Conservation (phyloP, 768 basidiomycete species). For the Agaricus blazei region DNA sequence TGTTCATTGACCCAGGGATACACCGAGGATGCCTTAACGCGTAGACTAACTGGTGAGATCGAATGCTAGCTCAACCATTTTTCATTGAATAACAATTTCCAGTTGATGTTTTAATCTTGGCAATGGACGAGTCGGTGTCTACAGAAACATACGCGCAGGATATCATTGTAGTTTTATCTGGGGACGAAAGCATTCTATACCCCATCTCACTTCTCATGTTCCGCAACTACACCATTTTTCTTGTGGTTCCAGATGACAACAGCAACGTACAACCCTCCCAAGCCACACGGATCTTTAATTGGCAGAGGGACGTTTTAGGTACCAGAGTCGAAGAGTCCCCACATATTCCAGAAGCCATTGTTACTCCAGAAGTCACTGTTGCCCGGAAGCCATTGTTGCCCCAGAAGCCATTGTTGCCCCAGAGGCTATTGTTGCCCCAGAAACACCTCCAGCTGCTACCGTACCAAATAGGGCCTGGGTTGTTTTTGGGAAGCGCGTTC, state of each 20-base stretch:
- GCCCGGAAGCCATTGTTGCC: no score
- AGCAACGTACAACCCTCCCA: background rate
- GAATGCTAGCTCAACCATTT: background rate
- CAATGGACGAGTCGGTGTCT: background rate
- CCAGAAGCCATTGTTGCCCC: no score
- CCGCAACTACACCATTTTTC: constrained; percentile 8
- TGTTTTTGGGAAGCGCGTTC: background rate
- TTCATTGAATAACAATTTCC: background rate
- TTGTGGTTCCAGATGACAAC: constrained; percentile 2
- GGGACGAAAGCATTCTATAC: constrained; percentile 1
- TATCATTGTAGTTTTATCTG: constrained; percentile 6
- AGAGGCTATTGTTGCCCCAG: no score
- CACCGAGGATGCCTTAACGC: background rate
- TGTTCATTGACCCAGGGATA: background rate
- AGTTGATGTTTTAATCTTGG: constrained; percentile 7
- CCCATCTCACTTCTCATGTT: constrained; percentile 8
- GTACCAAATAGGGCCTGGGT: background rate
- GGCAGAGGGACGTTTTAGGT: constrained; percentile 1
- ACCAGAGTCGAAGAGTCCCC: background rate
- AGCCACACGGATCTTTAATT: constrained; percentile 5
- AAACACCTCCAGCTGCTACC: background rate
- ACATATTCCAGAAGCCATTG: background rate
- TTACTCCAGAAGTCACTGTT: background rate
- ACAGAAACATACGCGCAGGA: background rate
- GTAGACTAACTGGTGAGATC: background rate